Evolutionary conservation across 306 rosid genomes (phyloP), one percentile per base, ranked within the genome.

Genomic region (Fragaria vesca): DNA sequence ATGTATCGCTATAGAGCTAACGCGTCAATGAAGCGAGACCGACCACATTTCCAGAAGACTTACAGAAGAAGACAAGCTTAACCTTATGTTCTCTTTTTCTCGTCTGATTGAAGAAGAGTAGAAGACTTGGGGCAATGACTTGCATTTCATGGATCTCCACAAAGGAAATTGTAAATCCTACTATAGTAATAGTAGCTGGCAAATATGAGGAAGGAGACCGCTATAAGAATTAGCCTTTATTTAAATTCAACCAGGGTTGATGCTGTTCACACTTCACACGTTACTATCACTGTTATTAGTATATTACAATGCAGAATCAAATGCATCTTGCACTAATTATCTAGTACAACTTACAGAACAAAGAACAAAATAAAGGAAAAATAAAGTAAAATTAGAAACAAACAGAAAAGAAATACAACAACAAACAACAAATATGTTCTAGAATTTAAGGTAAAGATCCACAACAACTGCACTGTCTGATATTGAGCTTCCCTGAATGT

Each of bases 401-500:
- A 52, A 16, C 0, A 20, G 2, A 54, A 20, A 54, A 47, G 4
- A 12, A 47, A 12, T 2, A 47, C 51, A 17, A 5, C 11, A 24
- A 54, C 45, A 40, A 6, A 54, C 61, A 7, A 54, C 28, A 24
- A 17, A 17, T 21, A 21, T 60, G 66, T 47, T 24, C 54, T 52
- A 10, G 47, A 6, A 85, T 38, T 52, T 52, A 4, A 8, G 21
- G 8, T 10, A 4, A 46, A 3, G 88, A 3, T 82, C 76, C 69
- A 48, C 28, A 55, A n/a, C 26, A 52, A 1, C 11, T 57, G 30
- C 13, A 55, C 28, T 83, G 82, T 38, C 62, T 76, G 66, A 88
- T 69, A 60, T 83, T 46, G 21, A 89, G 61, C 77, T 79, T 85
- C 51, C 69, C 55, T 26, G 83, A 73, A 50, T 73, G 10, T 6